Base-by-base conservation (phyloP, 768 basidiomycete species). In the Tulasnella sp. region DNA sequence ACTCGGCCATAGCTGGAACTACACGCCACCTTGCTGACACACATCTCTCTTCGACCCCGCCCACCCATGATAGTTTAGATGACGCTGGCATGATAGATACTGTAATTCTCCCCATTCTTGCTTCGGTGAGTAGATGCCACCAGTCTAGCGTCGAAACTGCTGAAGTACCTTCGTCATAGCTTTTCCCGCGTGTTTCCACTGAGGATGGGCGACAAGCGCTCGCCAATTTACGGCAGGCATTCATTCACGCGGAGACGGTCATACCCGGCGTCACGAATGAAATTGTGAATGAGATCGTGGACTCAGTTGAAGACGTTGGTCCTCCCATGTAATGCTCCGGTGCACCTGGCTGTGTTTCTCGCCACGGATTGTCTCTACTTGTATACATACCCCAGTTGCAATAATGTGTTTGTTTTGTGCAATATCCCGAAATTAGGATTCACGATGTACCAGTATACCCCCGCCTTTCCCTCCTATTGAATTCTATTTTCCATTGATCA, bases 201-300 rank as follows among this genome's bases (percentile, higher is more conserved):
- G 86, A 88, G 65, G 92, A 96, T 70, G 91, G 92, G 8, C 80
- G 89, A 60, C 79, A 88, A 27, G 87, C 88, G 19, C 78, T 99
- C 53, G 86, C 85, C 61, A 80, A 87, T 51, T 76, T 98, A 10
- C 88, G 96, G 65, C 80, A 88, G 29, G 94, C 96, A 2, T 94
- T 97, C 68, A 88, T 89, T 26, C 91, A 96, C 27, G 94, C 94
- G 11, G 96, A 99, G 73, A 79, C 88, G 61, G 85, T 91, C 58
- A 96, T 98, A 65, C 96, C 96, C 7, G 96, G 96, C 3, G 84
- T 99, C 29, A 88, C 92, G 23, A 75, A 88, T 73, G 95, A 95
- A 62, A 77, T 97, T 51, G 88, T 96, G 56, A 88, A 90, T 68
- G 94, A 96, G 73, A 91, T 93, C 64, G 88, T 92, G 23, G 89